A percentile compares a stretch with the other conserved stretches of the same genome.
phyloP scores from a whole-genome alignment of 2,329 filamentous ascomycete genomes.

The Ceratocystis variospora region DNA sequence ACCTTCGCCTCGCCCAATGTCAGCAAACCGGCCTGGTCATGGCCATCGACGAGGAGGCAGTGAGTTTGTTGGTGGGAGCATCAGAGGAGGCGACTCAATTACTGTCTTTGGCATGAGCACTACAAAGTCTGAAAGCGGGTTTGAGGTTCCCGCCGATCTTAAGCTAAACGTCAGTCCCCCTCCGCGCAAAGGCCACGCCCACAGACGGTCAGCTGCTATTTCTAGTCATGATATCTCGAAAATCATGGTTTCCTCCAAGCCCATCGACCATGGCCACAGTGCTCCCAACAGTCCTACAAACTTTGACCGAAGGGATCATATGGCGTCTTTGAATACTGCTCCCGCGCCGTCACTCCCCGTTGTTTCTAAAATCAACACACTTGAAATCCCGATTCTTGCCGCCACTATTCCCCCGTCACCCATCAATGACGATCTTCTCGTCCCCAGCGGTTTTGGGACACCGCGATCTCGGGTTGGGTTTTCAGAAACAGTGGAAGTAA shows the following conservation, averaged over 20 bases:
- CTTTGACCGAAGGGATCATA: constrained; percentile 25
- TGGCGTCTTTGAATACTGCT: not conserved
- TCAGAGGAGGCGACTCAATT: constrained; percentile 43
- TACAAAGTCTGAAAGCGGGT: constrained; percentile 48
- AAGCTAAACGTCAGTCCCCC: constrained; percentile 35
- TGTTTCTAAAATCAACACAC: not conserved
- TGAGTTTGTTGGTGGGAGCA: constrained; percentile 70
- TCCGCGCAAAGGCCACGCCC: constrained; percentile 52
- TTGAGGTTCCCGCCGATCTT: constrained; percentile 40
- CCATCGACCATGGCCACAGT: constrained; percentile 40
- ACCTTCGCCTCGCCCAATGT: constrained; percentile 43
- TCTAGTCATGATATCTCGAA: constrained; percentile 68
- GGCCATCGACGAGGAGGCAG: constrained; percentile 70
- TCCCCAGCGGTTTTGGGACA: constrained; percentile 9
- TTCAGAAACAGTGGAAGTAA: constrained; percentile 71
- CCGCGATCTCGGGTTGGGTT: constrained; percentile 62
- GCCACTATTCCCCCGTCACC: not conserved
- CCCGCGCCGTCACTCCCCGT: not conserved
- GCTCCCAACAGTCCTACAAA: constrained; percentile 48
- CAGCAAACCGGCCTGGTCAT: constrained; percentile 36
- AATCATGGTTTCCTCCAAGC: constrained; percentile 45
- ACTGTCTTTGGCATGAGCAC: constrained; percentile 55
- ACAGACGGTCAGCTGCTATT: constrained; percentile 69
- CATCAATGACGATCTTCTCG: not conserved
- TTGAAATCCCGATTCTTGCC: constrained; percentile 3